phyloP scores from a whole-genome alignment of 1,284 basidiomycete genomes.

The Ustilago crameri region DNA sequence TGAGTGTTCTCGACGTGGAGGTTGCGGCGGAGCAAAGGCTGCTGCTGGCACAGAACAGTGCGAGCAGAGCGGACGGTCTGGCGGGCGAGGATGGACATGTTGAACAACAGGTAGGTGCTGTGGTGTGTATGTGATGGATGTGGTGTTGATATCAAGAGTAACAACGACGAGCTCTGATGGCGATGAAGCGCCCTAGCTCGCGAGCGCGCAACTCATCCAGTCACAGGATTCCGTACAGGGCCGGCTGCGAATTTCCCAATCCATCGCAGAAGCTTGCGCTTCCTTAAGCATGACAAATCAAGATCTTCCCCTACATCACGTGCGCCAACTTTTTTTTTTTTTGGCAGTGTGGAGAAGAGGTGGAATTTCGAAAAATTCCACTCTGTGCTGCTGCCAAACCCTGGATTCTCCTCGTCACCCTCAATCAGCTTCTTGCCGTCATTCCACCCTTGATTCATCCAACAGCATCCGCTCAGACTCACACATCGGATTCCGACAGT shows the following conservation, averaged over 20 bases:
- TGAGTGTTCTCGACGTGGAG: slow-evolving; percentile 67
- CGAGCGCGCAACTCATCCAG: neutral
- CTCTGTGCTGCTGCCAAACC: neutral
- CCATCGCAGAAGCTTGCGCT: neutral
- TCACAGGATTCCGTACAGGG: slow-evolving; percentile 7
- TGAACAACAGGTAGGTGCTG: slow-evolving; percentile 3
- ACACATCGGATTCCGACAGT: no score
- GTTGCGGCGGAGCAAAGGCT: slow-evolving; percentile 53
- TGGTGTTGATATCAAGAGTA: neutral
- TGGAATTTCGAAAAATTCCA: slow-evolving; percentile 23
- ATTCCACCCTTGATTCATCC: no score
- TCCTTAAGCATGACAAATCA: slow-evolving; percentile 30
- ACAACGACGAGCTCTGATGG: slow-evolving; percentile 13
- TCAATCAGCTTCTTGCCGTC: no score
- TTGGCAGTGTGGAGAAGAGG: slow-evolving; percentile 21
- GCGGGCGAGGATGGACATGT: slow-evolving; percentile 56
- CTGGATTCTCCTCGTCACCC: slow-evolving; percentile 1
- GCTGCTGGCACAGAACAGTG: slow-evolving; percentile 53
- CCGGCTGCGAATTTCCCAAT: slow-evolving; percentile 38
- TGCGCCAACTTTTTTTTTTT: slow-evolving; percentile 6
- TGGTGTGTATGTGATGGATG: neutral
- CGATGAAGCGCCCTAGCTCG: slow-evolving; percentile 19
- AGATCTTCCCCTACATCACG: slow-evolving; percentile 14
- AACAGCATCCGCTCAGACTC: no score
- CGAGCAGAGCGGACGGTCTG: slow-evolving; percentile 55